Conservation (phyloP, 1,284 basidiomycete species). For the Puccinia coronata region DNA sequence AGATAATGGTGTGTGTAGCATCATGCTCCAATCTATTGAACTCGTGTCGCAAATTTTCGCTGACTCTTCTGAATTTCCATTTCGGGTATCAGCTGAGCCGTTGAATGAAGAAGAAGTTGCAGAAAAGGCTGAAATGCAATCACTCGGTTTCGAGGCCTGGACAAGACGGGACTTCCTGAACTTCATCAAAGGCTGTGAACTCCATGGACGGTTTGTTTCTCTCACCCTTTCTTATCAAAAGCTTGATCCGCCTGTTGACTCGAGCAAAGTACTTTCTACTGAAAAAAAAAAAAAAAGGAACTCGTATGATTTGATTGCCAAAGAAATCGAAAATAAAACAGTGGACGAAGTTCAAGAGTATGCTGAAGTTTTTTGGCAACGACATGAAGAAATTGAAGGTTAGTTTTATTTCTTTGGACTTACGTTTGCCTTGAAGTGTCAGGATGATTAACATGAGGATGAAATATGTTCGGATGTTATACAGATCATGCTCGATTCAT, state of each 20-base stretch:
- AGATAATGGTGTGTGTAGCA: conserved; percentile 57
- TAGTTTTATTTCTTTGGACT: conserved; percentile 53
- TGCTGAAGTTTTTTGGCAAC: conserved; percentile 82
- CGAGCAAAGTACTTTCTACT: background rate
- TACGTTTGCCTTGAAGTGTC: background rate
- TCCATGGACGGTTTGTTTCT: conserved; percentile 69
- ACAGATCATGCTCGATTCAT: conserved; percentile 59
- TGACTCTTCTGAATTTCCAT: background rate
- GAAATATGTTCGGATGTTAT: background rate
- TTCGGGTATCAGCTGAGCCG: conserved; percentile 68
- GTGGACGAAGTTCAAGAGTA: conserved; percentile 79
- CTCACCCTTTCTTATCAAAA: background rate
- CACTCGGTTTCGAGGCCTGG: conserved; percentile 84
- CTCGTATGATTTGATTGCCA: conserved; percentile 73
- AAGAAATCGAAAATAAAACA: conserved; percentile 83
- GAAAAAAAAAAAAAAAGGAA: conserved; percentile 62
- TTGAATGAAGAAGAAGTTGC: conserved; percentile 80
- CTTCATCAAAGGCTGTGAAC: conserved; percentile 81
- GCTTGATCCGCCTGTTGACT: background rate
- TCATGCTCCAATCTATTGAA: background rate
- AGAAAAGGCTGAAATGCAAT: conserved; percentile 75
- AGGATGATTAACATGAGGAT: background rate
- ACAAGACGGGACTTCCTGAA: conserved; percentile 89
- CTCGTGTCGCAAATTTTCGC: background rate
- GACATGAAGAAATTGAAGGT: conserved; percentile 83